phyloP scores from a whole-genome alignment of 1,139 yeast genomes.

The Nakaseomyces bracarensis region DNA sequence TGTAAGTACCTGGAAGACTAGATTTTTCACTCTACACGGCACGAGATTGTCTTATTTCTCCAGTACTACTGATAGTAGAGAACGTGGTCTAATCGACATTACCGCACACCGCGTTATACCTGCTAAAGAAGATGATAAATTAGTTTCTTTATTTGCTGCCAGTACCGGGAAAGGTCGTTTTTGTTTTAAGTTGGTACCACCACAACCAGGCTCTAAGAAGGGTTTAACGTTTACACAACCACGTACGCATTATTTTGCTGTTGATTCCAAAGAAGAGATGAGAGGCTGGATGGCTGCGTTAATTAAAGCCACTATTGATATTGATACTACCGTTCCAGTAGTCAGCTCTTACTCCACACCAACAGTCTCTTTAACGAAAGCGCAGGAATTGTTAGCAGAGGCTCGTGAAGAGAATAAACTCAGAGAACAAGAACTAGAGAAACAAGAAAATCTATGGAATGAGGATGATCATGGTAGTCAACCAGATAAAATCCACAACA shows the following conservation, averaged over 20 bases:
- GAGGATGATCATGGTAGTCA: constrained; percentile 10
- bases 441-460: constrained; percentile 8
- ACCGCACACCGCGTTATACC: constrained; percentile 90
- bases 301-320: constrained; percentile 91
- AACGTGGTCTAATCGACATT: constrained; percentile 88
- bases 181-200: constrained; percentile 90
- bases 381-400: constrained; percentile 76
- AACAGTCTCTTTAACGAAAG: constrained; percentile 76
- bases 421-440: constrained; percentile 44
- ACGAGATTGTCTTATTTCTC: constrained; percentile 86
- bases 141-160: constrained; percentile 82
- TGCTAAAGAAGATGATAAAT: constrained; percentile 61
- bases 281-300: constrained; percentile 91
- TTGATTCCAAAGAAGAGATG: constrained; percentile 85
- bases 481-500: neutral
- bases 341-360: constrained; percentile 94
- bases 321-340: constrained; percentile 88
- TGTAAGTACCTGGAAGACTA: constrained; percentile 82
- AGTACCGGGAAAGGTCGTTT: constrained; percentile 87
- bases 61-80: constrained; percentile 70
- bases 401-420: constrained; percentile 65
- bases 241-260: constrained; percentile 91
- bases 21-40: constrained; percentile 85
- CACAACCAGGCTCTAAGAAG: constrained; percentile 94
- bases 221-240: constrained; percentile 96